phyloP scores from a whole-genome alignment of 306 rosid genomes.

The Herpetospermum pedunculosum region DNA sequence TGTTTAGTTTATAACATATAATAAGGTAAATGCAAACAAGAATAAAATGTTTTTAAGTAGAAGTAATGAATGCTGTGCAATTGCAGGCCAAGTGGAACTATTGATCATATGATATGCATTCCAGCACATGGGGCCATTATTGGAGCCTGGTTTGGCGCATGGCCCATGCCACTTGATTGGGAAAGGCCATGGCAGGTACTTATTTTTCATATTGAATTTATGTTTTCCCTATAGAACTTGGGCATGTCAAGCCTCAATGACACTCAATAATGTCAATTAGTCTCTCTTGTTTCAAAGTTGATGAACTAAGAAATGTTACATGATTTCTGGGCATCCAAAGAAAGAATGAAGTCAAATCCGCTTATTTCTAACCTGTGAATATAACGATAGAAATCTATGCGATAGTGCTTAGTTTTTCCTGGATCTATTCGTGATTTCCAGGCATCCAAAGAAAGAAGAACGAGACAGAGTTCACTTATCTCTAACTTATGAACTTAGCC shows the following conservation, averaged over 20 bases:
- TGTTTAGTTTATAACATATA: not conserved
- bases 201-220: not conserved
- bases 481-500: not conserved
- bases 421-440: not conserved
- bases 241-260: not conserved
- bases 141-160: slow-evolving; percentile 97
- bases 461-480: not conserved
- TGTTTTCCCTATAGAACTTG: not conserved
- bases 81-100: slow-evolving; percentile 47
- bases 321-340: not conserved
- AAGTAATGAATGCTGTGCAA: not conserved
- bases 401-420: not conserved
- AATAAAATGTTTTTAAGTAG: not conserved
- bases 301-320: not conserved
- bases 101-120: slow-evolving; percentile 61
- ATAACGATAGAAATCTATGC: not conserved
- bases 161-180: slow-evolving; percentile 99
- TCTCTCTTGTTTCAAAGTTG: not conserved
- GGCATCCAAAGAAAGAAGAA: not conserved
- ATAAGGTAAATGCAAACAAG: not conserved
- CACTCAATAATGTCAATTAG: not conserved
- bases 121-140: slow-evolving; percentile 83
- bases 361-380: not conserved
- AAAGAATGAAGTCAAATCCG: not conserved
- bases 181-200: slow-evolving; percentile 92